Evolutionary conservation across 2,329 filamentous ascomycete species (phyloP).

Genomic region (Neospermospora avenae): DNA sequence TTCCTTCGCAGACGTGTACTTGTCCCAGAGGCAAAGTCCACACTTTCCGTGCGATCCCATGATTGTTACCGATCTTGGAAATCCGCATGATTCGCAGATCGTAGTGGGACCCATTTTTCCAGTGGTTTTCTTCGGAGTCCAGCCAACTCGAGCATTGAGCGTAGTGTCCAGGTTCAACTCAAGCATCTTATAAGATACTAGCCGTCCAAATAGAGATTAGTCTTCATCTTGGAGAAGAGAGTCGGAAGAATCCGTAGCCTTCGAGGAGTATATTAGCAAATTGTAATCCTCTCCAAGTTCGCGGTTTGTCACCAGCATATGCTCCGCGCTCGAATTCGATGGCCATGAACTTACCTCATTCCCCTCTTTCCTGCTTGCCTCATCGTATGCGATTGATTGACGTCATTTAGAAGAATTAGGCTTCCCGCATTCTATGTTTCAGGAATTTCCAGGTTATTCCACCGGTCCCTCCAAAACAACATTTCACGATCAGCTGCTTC

Average conservation of each 20-base stretch:
- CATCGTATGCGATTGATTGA: slow-evolving; percentile 17
- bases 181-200: slow-evolving; percentile 23
- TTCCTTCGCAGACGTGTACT: slow-evolving; percentile 5
- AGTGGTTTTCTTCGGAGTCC: slow-evolving; percentile 21
- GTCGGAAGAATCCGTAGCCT: not conserved
- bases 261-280: not conserved
- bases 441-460: slow-evolving; percentile 22
- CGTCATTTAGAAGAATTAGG: slow-evolving; percentile 18
- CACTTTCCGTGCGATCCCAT: slow-evolving; percentile 21
- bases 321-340: not conserved
- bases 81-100: slow-evolving; percentile 17
- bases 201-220: slow-evolving; percentile 13
- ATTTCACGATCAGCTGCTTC: slow-evolving; percentile 19
- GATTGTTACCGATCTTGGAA: slow-evolving; percentile 22
- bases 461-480: slow-evolving; percentile 14
- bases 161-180: slow-evolving; percentile 23
- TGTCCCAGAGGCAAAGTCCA: slow-evolving; percentile 15
- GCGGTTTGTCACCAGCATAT: not conserved
- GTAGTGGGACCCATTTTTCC: slow-evolving; percentile 18
- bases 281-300: not conserved
- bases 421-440: slow-evolving; percentile 23
- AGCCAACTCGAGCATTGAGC: slow-evolving; percentile 15
- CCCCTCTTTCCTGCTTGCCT: not conserved
- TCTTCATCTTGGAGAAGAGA: slow-evolving; percentile 8
- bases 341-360: not conserved